Conservation (phyloP, 192 early-diverging fungal species). For the Kickxella alabastrina region DNA sequence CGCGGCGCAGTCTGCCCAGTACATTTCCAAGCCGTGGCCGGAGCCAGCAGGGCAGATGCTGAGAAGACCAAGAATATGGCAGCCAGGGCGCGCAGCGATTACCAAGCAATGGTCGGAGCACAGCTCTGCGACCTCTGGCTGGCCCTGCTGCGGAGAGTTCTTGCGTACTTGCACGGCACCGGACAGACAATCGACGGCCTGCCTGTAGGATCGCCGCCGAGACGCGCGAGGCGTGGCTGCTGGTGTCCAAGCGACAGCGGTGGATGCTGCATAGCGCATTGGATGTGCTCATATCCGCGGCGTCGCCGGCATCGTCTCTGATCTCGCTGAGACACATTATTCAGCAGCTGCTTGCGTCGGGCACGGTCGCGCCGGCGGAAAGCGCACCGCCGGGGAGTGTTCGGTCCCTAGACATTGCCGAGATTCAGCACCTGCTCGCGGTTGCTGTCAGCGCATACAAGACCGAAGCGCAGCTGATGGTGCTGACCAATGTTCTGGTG, state of each 20-base stretch:
- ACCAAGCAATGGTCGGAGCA: constrained; percentile 25
- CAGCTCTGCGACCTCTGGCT: constrained; percentile 51
- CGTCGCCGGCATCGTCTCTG: constrained; percentile 42
- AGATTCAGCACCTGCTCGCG: constrained; percentile 47
- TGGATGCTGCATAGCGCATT: constrained; percentile 50
- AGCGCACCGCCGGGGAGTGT: neutral
- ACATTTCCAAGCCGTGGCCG: neutral
- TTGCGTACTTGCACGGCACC: constrained; percentile 40
- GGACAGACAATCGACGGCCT: constrained; percentile 26
- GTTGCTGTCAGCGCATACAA: constrained; percentile 51
- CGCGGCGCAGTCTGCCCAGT: constrained; percentile 11
- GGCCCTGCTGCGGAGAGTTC: constrained; percentile 24
- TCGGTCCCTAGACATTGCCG: constrained; percentile 36
- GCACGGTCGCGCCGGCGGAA: neutral
- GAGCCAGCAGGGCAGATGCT: neutral
- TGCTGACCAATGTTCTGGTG: constrained; percentile 42
- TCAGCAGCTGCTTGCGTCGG: constrained; percentile 37
- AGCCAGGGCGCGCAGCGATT: constrained; percentile 14
- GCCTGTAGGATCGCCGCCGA: neutral
- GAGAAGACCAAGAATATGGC: constrained; percentile 2
- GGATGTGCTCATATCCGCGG: constrained; percentile 45
- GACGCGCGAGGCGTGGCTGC: constrained; percentile 32
- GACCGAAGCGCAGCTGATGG: constrained; percentile 48
- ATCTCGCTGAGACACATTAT: constrained; percentile 47
- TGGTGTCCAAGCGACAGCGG: constrained; percentile 42